Evolutionary conservation across 768 basidiomycete species (phyloP).

Genomic region (Punctularia strigosozonata): DNA sequence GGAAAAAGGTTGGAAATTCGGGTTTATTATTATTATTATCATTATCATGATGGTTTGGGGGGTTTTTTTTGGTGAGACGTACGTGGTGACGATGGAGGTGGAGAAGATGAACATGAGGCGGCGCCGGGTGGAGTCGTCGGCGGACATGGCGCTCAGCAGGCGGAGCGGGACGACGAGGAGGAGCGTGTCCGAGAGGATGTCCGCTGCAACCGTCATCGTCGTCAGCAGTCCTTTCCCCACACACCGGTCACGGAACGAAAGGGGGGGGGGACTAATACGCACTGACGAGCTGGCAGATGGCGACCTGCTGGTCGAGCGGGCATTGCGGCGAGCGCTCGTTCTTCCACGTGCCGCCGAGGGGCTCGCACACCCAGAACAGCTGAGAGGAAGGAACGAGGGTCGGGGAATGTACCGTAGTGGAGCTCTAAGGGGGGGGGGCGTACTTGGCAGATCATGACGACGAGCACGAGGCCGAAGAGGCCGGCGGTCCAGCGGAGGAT

Average conservation of each 20-base stretch:
- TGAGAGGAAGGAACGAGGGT: constrained; percentile 28
- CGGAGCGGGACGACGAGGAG: constrained; percentile 33
- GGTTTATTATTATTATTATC: too few species aligned
- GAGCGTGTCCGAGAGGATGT: constrained; percentile 31
- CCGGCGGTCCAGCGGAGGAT: not conserved
- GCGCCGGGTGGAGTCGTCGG: constrained; percentile 25
- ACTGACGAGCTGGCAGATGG: constrained; percentile 40
- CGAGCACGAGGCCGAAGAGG: not conserved
- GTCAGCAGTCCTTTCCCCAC: not conserved
- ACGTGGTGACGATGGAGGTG: constrained; percentile 26
- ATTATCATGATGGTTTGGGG: not conserved
- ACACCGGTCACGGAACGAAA: constrained; percentile 1
- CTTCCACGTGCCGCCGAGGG: constrained; percentile 27
- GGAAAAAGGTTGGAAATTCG: constrained; percentile 9
- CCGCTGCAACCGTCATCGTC: constrained; percentile 22
- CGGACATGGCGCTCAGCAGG: constrained; percentile 30
- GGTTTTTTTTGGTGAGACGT: not conserved
- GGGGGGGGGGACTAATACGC: constrained; percentile 11
- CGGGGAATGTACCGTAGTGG: too few species aligned
- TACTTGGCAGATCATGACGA: not conserved
- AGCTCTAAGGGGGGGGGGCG: too few species aligned
- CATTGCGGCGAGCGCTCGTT: constrained; percentile 24
- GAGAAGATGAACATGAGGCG: constrained; percentile 42
- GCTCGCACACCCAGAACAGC: constrained; percentile 32
- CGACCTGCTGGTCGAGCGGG: constrained; percentile 32